phyloP scores from a whole-genome alignment of 768 basidiomycete genomes.

The Trametes punicea region DNA sequence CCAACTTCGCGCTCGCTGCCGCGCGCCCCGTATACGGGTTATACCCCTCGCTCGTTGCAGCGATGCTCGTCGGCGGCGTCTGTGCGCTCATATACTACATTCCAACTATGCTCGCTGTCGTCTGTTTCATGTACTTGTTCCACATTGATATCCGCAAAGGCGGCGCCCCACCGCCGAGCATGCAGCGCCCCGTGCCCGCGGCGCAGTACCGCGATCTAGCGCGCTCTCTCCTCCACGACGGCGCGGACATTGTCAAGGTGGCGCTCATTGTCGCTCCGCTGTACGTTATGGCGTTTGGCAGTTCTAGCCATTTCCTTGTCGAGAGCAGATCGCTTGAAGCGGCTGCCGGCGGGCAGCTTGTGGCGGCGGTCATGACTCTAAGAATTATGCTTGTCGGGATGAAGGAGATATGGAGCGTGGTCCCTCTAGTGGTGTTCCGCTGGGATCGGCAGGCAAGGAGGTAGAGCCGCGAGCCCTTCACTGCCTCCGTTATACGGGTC shows the following conservation, averaged over 20 bases:
- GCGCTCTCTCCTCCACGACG: constrained; percentile 4
- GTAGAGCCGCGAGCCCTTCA: not conserved
- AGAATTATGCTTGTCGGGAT: constrained; percentile 5
- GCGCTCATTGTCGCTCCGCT: constrained; percentile 12
- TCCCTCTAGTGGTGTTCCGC: constrained; percentile 12
- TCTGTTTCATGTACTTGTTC: constrained; percentile 6
- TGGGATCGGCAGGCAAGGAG: constrained; percentile 6
- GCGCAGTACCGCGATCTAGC: not conserved
- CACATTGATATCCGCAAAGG: constrained; percentile 10
- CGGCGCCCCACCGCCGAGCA: not conserved
- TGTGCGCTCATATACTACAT: constrained; percentile 17
- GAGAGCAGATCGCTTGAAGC: constrained; percentile 10
- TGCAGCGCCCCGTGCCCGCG: not conserved
- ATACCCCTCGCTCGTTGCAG: constrained; percentile 12
- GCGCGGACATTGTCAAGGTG: constrained; percentile 14
- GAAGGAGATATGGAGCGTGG: constrained; percentile 14
- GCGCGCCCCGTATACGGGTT: constrained; percentile 9
- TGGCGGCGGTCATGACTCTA: constrained; percentile 14
- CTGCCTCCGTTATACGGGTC: not conserved
- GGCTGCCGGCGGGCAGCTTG: constrained; percentile 15
- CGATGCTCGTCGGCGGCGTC: constrained; percentile 15
- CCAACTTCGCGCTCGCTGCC: constrained; percentile 10
- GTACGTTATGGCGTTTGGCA: constrained; percentile 9
- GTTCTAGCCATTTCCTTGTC: not conserved
- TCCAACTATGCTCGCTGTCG: constrained; percentile 14